A percentile compares a stretch with the other conserved stretches of the same genome.
These are phyloP conservation scores for Oidium heveae DNA, from an alignment of 2,329 filamentous ascomycete species.

Conservation along the genomic window DNA sequence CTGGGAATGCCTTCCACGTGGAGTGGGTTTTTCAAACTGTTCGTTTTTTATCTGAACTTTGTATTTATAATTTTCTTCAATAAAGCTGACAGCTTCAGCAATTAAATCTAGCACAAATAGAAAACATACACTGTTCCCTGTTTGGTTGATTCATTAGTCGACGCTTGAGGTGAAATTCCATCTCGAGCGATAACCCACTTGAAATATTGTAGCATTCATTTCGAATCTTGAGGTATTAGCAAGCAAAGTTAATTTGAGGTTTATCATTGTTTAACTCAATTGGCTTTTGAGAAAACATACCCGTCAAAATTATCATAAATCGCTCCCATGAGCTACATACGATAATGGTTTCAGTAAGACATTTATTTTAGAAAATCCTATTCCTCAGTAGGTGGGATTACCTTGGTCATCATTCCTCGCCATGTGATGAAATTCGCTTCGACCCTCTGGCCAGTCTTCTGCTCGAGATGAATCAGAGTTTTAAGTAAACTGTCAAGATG, in stretches of 20 bases:
- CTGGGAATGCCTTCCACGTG: conserved; percentile 31
- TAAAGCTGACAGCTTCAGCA: conserved; percentile 34
- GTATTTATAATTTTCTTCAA: conserved; percentile 68
- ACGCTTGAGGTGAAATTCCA: not conserved
- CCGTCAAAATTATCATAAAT: conserved; percentile 65
- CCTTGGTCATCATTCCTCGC: conserved; percentile 98
- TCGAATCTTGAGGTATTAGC: conserved; percentile 36
- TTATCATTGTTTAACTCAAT: not conserved
- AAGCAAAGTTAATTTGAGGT: no score
- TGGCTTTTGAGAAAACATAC: conserved; percentile 17
- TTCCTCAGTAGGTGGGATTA: conserved; percentile 14
- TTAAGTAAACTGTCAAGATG: conserved; percentile 67
- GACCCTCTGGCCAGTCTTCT: conserved; percentile 36
- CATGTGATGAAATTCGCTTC: conserved; percentile 71
- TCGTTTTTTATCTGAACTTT: conserved; percentile 36
- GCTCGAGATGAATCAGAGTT: conserved; percentile 49
- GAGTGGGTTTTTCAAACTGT: conserved; percentile 25
- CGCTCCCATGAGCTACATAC: conserved; percentile 62
- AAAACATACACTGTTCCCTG: conserved; percentile 27
- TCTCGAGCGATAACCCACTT: conserved; percentile 27
- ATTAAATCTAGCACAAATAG: conserved; percentile 3
- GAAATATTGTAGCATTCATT: conserved; percentile 83
- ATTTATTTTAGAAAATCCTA: not conserved
- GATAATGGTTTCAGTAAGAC: not conserved
- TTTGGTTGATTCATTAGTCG: not conserved